Evolutionary conservation across 768 basidiomycete genomes (phyloP), one percentile per base, ranked within the genome.

Genomic region (Amanita brunnescens): DNA sequence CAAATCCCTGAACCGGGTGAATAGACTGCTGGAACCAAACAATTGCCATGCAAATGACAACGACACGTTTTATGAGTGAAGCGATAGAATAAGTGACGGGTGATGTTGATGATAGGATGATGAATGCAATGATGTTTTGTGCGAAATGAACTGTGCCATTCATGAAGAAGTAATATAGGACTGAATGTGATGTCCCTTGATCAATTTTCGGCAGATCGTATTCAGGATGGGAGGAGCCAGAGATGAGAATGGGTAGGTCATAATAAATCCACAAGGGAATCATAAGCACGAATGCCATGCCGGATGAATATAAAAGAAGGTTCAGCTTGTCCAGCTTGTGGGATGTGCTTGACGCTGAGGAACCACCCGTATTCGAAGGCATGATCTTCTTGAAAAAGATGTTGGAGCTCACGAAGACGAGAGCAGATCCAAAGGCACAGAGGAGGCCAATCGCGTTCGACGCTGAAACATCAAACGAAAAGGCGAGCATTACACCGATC

Each of bases 341-440:
- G 3, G 78, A 67, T 1, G 73, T 67, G 52, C 61, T 60, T 5
- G 70, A 60, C 16, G 68, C 57, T 29, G 61, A 52, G 29, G 45
- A 20, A 13, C 70, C 68, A 18, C 72, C 69, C 4, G 69, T 61
- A 47, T 75, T 75, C 6, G 78, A 74, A 2, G 96, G 96, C 79
- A 99, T 86, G 56, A 98, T 84, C 73, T 95, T 98, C 71, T 99
- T 99, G 79, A 95, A 97, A 67, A 94, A 96, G 60, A 99, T 98
- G 68, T 99, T 99, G 56, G 92, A 94, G 58, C 87, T 87, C 55
- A 99, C 96, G 64, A 99, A 98, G 57, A 99, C 84, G 52, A 99
- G 70, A 26, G 96, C 96, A 9, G 93, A 96, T 13, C 95, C 95
- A 62, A 99, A 93, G 2, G 96, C 95, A 66, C 90, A 96, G 23